These are phyloP conservation scores for Dothistroma pini DNA, from an alignment of 2,329 filamentous ascomycete species.

Conservation along the genomic window DNA sequence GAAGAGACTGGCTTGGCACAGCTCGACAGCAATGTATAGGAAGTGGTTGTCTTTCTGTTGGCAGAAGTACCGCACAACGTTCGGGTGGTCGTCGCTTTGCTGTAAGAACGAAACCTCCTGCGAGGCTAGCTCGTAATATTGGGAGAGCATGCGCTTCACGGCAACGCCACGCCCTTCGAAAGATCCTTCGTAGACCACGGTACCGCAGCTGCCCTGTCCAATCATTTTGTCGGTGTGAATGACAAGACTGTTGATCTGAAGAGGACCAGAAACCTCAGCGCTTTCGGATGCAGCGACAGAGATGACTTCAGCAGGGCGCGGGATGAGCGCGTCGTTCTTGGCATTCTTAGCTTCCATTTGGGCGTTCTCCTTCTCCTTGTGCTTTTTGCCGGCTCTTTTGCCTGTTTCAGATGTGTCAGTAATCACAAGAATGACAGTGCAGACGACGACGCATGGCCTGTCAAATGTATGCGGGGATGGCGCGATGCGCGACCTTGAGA, in stretches of 20 bases:
- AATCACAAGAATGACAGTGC: background rate
- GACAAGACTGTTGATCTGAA: conserved; percentile 59
- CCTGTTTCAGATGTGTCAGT: conserved; percentile 18
- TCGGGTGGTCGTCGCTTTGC: conserved; percentile 92
- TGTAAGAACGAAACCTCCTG: conserved; percentile 88
- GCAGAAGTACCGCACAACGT: conserved; percentile 95
- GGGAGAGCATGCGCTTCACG: conserved; percentile 93
- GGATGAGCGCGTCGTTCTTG: conserved; percentile 6
- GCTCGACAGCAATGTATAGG: conserved; percentile 91
- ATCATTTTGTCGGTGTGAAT: conserved; percentile 59
- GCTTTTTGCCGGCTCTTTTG: conserved; percentile 45
- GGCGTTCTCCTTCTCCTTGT: conserved; percentile 41
- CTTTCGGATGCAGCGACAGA: conserved; percentile 43
- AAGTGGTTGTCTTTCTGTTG: conserved; percentile 87
- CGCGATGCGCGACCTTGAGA: background rate
- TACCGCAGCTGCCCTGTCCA: conserved; percentile 88
- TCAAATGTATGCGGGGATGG: background rate
- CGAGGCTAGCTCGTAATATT: conserved; percentile 92
- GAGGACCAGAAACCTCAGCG: conserved; percentile 43
- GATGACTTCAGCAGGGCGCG: conserved; percentile 39
- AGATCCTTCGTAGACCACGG: conserved; percentile 88
- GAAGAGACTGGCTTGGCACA: conserved; percentile 88
- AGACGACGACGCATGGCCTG: background rate
- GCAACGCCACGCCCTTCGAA: conserved; percentile 89
- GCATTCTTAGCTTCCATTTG: conserved; percentile 34